Evolutionary conservation across 306 rosid species (phyloP).

Genomic region (Sicyos edulis): DNA sequence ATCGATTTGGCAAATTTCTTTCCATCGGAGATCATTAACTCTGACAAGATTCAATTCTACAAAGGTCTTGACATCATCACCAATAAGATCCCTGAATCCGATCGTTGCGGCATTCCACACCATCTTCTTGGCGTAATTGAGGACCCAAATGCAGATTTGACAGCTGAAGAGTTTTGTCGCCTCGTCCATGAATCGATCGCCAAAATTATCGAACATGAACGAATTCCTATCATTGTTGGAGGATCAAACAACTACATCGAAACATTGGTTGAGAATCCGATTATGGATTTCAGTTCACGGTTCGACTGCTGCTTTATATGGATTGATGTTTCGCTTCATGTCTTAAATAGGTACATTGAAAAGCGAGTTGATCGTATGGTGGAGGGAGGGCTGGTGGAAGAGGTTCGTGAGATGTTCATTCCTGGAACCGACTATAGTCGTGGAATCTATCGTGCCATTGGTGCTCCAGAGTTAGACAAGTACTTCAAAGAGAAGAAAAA

Average conservation of each 20-base stretch:
- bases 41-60: constrained; percentile 36
- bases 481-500: constrained; percentile 15
- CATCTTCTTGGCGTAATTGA: constrained; percentile 27
- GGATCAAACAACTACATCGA: constrained; percentile 32
- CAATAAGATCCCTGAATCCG: constrained; percentile 22
- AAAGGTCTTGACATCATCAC: constrained; percentile 29
- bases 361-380: constrained; percentile 34
- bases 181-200: neutral
- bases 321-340: constrained; percentile 22
- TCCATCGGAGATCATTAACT: constrained; percentile 30
- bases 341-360: constrained; percentile 6
- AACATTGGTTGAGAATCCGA: constrained; percentile 26
- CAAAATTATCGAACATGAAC: neutral
- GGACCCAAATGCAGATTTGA: constrained; percentile 23
- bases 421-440: constrained; percentile 19
- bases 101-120: constrained; percentile 27
- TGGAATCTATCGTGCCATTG: constrained; percentile 28
- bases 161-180: constrained; percentile 18
- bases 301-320: constrained; percentile 28
- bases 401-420: constrained; percentile 18
- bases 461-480: constrained; percentile 24
- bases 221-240: constrained; percentile 23
- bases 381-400: constrained; percentile 27
- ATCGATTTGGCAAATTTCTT: constrained; percentile 23
- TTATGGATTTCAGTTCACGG: neutral